Evolutionary conservation across 1,284 basidiomycete species (phyloP).

Genomic region (Anthracocystis panici-leucophaei): DNA sequence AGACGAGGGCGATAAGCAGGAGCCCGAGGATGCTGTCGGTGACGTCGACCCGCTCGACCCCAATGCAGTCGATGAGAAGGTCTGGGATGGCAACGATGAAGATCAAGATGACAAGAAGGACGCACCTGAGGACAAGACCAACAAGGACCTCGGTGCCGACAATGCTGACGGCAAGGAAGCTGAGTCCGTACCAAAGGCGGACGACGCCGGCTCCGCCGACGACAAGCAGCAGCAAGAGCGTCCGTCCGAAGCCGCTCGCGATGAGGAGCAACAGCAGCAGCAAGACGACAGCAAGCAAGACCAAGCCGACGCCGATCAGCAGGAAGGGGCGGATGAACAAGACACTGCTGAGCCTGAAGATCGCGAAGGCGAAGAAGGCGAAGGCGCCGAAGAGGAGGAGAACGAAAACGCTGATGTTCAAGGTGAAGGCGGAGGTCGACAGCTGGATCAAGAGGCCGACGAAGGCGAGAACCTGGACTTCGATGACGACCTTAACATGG

Average conservation of each 20-base stretch:
- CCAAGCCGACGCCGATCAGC: slow-evolving; percentile 19
- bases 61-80: slow-evolving; percentile 90
- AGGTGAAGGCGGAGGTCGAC: slow-evolving; percentile 70
- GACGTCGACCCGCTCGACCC: slow-evolving; percentile 89
- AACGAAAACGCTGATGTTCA: slow-evolving; percentile 69
- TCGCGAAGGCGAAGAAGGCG: slow-evolving; percentile 55
- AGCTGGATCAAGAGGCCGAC: slow-evolving; percentile 64
- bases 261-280: slow-evolving; percentile 72
- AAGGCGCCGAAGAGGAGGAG: slow-evolving; percentile 60
- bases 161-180: slow-evolving; percentile 64
- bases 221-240: slow-evolving; percentile 71
- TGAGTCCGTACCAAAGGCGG: slow-evolving; percentile 48
- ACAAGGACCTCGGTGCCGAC: slow-evolving; percentile 69
- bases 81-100: slow-evolving; percentile 91
- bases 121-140: slow-evolving; percentile 68
- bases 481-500: slow-evolving; percentile 63
- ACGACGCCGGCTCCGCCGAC: slow-evolving; percentile 26
- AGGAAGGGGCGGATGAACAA: slow-evolving; percentile 35
- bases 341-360: slow-evolving; percentile 49
- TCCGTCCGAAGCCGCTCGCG: slow-evolving; percentile 70
- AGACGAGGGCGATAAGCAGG: slow-evolving; percentile 73
- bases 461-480: slow-evolving; percentile 68
- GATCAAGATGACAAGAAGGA: slow-evolving; percentile 72
- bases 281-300: slow-evolving; percentile 33
- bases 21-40: slow-evolving; percentile 84